phyloP scores from a whole-genome alignment of 2,329 filamentous ascomycete species.

The Verticillium nonalfalfae region DNA sequence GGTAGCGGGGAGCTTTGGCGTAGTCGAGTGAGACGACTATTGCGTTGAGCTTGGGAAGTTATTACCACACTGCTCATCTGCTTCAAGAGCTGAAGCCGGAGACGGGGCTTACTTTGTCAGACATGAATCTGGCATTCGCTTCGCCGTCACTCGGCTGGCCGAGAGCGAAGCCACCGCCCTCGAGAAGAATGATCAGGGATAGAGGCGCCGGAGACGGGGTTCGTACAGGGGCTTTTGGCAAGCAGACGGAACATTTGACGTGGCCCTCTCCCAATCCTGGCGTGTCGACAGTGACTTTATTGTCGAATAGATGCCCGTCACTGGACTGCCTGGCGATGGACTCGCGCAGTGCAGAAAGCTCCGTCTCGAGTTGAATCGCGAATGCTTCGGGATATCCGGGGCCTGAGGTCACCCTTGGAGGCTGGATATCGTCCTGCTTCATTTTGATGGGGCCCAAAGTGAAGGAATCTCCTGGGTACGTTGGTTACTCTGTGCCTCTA shows the following conservation, averaged over 20 bases:
- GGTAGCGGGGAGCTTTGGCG: not conserved
- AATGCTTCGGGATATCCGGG: not conserved
- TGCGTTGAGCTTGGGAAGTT: not conserved
- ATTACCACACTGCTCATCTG: not conserved
- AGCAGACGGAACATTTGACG: not conserved
- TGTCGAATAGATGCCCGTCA: not conserved
- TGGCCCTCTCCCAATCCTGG: not conserved
- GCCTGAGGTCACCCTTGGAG: not conserved
- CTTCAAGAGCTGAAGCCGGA: too few relatives aligned
- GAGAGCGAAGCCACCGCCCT: not conserved
- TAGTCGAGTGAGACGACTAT: not conserved
- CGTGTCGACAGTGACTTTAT: not conserved
- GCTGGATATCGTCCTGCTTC: not conserved
- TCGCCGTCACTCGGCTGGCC: not conserved
- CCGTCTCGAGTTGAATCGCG: not conserved
- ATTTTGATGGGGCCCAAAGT: too few relatives aligned
- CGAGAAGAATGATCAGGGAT: not conserved
- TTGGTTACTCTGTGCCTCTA: too few relatives aligned
- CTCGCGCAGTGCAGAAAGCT: not conserved
- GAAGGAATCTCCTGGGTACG: too few relatives aligned
- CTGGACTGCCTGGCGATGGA: too few relatives aligned
- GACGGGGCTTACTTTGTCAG: not conserved
- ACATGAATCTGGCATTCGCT: not conserved
- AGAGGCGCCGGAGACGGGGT: not conserved
- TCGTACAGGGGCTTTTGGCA: not conserved